phyloP scores from a whole-genome alignment of 2,329 filamentous ascomycete species.

The Verruconis gallopava region DNA sequence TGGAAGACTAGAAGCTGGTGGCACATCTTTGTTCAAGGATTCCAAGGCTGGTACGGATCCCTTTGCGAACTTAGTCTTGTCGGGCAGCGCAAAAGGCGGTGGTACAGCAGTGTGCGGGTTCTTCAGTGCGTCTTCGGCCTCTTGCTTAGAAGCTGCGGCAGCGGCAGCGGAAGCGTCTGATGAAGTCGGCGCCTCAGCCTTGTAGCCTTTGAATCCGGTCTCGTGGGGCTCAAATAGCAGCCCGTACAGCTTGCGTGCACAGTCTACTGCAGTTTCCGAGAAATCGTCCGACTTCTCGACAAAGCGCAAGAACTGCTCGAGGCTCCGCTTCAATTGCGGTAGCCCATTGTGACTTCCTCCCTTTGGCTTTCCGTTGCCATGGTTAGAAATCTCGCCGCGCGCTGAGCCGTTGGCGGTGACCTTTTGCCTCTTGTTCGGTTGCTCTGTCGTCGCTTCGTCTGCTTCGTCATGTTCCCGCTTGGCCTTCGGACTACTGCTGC shows the following conservation, averaged over 20 bases:
- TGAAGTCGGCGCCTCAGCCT: background rate
- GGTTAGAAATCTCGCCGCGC: background rate
- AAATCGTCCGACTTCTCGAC: background rate
- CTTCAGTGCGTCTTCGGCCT: background rate
- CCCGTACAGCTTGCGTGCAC: background rate
- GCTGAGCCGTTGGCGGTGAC: background rate
- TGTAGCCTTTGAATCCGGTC: background rate
- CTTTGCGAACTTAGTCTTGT: constrained; percentile 5
- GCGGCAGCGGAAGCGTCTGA: background rate
- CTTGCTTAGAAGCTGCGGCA: background rate
- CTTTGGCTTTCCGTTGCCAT: background rate
- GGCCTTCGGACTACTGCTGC: too few species aligned
- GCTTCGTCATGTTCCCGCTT: background rate
- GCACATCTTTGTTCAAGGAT: constrained; percentile 2
- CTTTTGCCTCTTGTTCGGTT: background rate
- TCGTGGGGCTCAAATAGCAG: background rate
- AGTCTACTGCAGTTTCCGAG: background rate
- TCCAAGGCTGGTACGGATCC: constrained; percentile 7
- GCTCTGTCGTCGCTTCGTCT: background rate
- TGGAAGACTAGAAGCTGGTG: background rate
- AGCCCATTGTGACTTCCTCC: too few species aligned
- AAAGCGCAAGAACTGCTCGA: background rate
- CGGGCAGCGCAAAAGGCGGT: constrained; percentile 8
- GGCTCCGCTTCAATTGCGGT: too few species aligned
- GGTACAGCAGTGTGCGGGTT: constrained; percentile 7